phyloP scores from a whole-genome alignment of 768 basidiomycete species.

The Infundibulicybe gibba region DNA sequence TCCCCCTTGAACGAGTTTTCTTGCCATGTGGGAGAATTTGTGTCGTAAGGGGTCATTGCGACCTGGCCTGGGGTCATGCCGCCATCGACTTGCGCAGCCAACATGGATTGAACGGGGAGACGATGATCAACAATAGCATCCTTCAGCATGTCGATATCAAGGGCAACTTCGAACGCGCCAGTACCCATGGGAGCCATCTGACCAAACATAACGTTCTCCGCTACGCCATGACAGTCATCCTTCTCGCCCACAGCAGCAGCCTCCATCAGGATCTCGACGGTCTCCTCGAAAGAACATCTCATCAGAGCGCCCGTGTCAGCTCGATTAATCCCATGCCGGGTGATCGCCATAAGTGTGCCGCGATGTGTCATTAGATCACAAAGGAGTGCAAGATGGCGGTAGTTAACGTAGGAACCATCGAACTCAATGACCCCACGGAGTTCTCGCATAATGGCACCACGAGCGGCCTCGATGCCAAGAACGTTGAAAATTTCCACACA shows the following conservation, averaged over 20 bases:
- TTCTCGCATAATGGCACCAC: slow-evolving; percentile 92
- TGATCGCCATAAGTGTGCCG: slow-evolving; percentile 95
- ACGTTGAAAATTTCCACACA: slow-evolving; percentile 94
- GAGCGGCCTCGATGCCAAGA: slow-evolving; percentile 95
- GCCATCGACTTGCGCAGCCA: slow-evolving; percentile 76
- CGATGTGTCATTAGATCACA: slow-evolving; percentile 99
- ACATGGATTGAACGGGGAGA: slow-evolving; percentile 78
- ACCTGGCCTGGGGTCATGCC: slow-evolving; percentile 91
- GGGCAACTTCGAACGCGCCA: slow-evolving; percentile 90
- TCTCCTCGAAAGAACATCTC: slow-evolving; percentile 99
- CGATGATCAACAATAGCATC: slow-evolving; percentile 97
- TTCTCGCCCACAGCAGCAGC: slow-evolving; percentile 97
- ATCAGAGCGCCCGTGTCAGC: slow-evolving; percentile 99
- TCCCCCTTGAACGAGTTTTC: slow-evolving; percentile 78
- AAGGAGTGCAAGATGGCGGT: slow-evolving; percentile 92
- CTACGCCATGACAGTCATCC: slow-evolving; percentile 96
- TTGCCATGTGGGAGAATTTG: slow-evolving; percentile 82
- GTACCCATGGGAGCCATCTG: slow-evolving; percentile 99
- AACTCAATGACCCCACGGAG: slow-evolving; percentile 96
- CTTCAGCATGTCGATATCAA: slow-evolving; percentile 98
- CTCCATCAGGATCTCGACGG: slow-evolving; percentile 98
- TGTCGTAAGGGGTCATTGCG: slow-evolving; percentile 96
- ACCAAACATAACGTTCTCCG: slow-evolving; percentile 99
- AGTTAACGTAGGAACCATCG: slow-evolving; percentile 99
- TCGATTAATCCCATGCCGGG: slow-evolving; percentile 98